Evolutionary conservation across 495 filamentous ascomycete species (phyloP).

Genomic region (Melanomma pulvis-pyrius): DNA sequence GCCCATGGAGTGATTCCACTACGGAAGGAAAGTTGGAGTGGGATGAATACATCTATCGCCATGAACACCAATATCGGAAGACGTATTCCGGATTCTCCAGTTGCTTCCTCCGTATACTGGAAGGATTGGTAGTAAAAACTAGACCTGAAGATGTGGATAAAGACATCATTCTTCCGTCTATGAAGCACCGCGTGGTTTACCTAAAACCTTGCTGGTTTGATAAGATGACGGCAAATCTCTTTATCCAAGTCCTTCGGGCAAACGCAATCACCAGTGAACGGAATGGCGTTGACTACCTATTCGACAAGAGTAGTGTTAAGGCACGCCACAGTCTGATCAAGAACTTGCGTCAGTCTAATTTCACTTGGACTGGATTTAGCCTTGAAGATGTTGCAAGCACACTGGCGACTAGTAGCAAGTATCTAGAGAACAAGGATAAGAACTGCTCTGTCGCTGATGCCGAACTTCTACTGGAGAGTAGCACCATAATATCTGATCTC

Average conservation of each 20-base stretch:
- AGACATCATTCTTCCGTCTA: slow-evolving; percentile 66
- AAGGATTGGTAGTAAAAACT: slow-evolving; percentile 81
- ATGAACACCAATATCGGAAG: slow-evolving; percentile 53
- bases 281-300: slow-evolving; percentile 83
- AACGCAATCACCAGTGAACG: slow-evolving; percentile 92
- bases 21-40: slow-evolving; percentile 61
- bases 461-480: slow-evolving; percentile 60
- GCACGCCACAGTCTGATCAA: slow-evolving; percentile 66
- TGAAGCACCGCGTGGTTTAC: slow-evolving; percentile 71
- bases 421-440: slow-evolving; percentile 59
- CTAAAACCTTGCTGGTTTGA: slow-evolving; percentile 84
- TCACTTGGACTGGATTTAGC: slow-evolving; percentile 84
- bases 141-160: slow-evolving; percentile 66
- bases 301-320: slow-evolving; percentile 70
- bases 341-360: slow-evolving; percentile 84
- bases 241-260: slow-evolving; percentile 75
- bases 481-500: slow-evolving; percentile 63
- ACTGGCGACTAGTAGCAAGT: slow-evolving; percentile 64
- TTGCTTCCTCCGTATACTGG: slow-evolving; percentile 70
- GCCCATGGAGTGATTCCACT: slow-evolving; percentile 70
- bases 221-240: slow-evolving; percentile 79
- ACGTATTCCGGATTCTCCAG: slow-evolving; percentile 48
- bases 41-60: slow-evolving; percentile 73
- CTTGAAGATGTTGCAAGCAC: slow-evolving; percentile 61
- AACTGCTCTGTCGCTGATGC: slow-evolving; percentile 62